Evolutionary conservation across 169 alveolate genomes (phyloP).

Genomic region (Plasmodium vivax): DNA sequence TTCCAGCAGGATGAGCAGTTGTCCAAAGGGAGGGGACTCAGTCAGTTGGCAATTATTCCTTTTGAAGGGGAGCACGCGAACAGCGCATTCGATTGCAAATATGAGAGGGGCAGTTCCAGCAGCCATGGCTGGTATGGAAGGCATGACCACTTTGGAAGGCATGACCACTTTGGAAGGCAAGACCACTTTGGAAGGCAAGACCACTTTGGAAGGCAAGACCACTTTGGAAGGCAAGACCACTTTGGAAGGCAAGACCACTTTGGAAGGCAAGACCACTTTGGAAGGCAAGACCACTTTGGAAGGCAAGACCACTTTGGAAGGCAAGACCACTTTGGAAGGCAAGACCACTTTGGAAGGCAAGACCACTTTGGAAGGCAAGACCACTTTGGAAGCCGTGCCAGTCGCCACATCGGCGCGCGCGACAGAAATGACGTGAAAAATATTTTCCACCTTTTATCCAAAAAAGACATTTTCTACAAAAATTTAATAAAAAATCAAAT

Average conservation of each 20-base stretch:
- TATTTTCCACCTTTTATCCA: constrained; percentile 10
- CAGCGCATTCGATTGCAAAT: neutral
- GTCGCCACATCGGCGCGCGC: neutral
- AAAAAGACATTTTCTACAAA: constrained; percentile 37
- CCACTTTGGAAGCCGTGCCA: neutral
- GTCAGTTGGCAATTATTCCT: constrained; percentile 31
- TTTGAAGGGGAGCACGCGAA: constrained; percentile 8
- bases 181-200: too few species aligned
- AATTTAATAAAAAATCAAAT: constrained; percentile 11
- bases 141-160: too few species aligned
- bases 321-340: too few species aligned
- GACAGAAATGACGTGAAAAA: constrained; percentile 11
- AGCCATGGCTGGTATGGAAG: neutral
- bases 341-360: too few species aligned
- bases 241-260: neutral
- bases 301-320: too few species aligned
- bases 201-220: too few species aligned
- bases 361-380: too few species aligned
- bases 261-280: too few species aligned
- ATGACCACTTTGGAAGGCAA: too few species aligned
- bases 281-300: too few species aligned
- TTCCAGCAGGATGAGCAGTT: constrained; percentile 5
- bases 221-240: too few species aligned
- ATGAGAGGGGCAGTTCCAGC: neutral
- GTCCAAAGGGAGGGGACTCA: neutral